Base-by-base conservation (phyloP, 208 protist genomes). In the Leishmania martiniquensis region DNA sequence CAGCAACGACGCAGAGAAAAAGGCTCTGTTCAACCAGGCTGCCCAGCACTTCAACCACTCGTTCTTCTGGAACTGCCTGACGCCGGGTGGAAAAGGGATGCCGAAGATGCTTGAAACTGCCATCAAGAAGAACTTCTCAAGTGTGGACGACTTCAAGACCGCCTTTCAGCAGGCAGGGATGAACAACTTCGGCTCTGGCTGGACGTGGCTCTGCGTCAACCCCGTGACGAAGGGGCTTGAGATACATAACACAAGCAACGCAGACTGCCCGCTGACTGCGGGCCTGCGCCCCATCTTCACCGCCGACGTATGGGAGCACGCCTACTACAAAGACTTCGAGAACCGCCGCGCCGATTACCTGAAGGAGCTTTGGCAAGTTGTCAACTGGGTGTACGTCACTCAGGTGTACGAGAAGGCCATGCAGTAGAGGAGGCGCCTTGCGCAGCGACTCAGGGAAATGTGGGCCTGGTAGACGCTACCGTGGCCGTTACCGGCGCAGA, bases 241-340 rank as follows among this genome's bases (percentile, higher is more conserved):
- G 65, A 98, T 98, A 60, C 85, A 95, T 59, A 97, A 95, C 81
- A 97, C 93, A 34, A 93, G 89, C 85, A 98, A 98, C 81, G 97
- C 97, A 5, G 92, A 85, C 71, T 97, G 89, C 71, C 96, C 96
- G 7, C 32, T 98, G 13, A 93, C 90, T 4, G 76, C 39, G 0
- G 88, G 85, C 70, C 83, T 96, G 17, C 88, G 88, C 44, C 95
- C 96, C 47, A 82, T 98, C 75, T 88, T 98, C 63, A 97, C 95
- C 25, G 85, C 82, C 6, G 97, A 98, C 78, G 96, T 98, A 29
- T 98, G 97, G 97, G 96, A 98, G 86, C 97, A 98, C 77, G 95
- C 97, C n/a, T 98, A 98, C 87, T 98, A 98, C 89, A 93, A 97
- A 74, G 96, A 98, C 85, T 97, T 96, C 72, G 89, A 97, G 81